These are phyloP conservation scores for Hypoxylon sp. DNA, from an alignment of 2,329 filamentous ascomycete species.

Conservation along the genomic window DNA sequence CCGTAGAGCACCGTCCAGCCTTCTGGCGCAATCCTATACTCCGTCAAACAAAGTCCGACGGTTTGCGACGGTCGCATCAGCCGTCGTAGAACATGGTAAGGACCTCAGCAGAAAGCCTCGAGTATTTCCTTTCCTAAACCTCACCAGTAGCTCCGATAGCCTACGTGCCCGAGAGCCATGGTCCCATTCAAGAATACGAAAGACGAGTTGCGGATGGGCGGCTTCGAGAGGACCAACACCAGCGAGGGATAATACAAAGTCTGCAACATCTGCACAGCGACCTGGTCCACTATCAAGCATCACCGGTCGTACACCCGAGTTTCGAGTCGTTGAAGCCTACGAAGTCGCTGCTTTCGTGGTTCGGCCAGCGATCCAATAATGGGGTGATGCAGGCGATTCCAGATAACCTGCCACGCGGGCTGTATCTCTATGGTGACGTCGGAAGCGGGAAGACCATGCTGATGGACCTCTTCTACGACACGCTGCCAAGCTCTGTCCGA, in stretches of 20 bases:
- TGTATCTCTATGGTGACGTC: constrained; percentile 97
- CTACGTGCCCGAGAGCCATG: constrained; percentile 52
- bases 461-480: constrained; percentile 98
- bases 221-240: constrained; percentile 87
- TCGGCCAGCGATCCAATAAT: constrained; percentile 58
- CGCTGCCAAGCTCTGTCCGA: constrained; percentile 78
- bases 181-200: constrained; percentile 90
- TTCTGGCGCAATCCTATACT: constrained; percentile 6
- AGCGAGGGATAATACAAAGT: constrained; percentile 88
- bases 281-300: constrained; percentile 75
- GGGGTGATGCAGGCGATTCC: constrained; percentile 64
- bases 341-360: constrained; percentile 66
- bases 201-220: constrained; percentile 75
- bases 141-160: constrained; percentile 26
- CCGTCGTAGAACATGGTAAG: constrained; percentile 35
- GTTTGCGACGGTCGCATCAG: constrained; percentile 33
- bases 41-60: constrained; percentile 22
- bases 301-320: constrained; percentile 77
- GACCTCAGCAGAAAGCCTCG: not conserved
- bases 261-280: constrained; percentile 90
- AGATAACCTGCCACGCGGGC: constrained; percentile 78
- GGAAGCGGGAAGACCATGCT: constrained; percentile 99
- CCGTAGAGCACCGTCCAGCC: constrained; percentile 8
- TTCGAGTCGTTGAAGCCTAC: constrained; percentile 72
- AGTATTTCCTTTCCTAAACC: constrained; percentile 8